Percentiles rank a stretch among this genome's conserved stretches.
phyloP scores from a whole-genome alignment of 2,329 filamentous ascomycete genomes.

The Pseudocercospora cruenta region DNA sequence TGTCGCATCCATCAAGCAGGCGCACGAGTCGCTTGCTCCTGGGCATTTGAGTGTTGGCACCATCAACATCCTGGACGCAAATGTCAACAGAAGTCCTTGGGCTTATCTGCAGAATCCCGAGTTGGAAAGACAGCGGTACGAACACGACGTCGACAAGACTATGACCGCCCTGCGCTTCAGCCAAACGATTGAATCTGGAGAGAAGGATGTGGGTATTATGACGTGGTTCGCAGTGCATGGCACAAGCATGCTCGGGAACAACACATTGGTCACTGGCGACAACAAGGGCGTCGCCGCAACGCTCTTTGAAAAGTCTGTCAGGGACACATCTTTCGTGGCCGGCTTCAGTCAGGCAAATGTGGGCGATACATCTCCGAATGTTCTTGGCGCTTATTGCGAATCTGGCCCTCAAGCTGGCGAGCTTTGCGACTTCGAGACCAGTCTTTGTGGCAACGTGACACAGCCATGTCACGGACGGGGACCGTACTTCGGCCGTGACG shows the following conservation, averaged over 20 bases:
- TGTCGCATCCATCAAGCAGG: conserved; percentile 76
- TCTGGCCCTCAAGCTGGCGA: conserved; percentile 68
- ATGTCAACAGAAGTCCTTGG: conserved; percentile 86
- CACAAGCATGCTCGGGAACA: conserved; percentile 88
- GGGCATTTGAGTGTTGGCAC: conserved; percentile 73
- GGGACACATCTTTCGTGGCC: conserved; percentile 73
- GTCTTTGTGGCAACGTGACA: conserved; percentile 76
- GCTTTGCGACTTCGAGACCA: conserved; percentile 76
- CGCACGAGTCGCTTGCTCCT: conserved; percentile 71
- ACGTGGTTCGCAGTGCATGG: conserved; percentile 94
- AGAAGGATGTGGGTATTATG: conserved; percentile 76
- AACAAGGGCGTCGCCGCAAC: conserved; percentile 94
- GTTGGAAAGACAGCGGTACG: conserved; percentile 72
- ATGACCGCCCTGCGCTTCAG: conserved; percentile 77
- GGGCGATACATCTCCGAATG: conserved; percentile 87
- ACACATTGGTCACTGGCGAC: conserved; percentile 88
- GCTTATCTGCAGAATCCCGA: conserved; percentile 86
- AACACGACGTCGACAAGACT: conserved; percentile 70
- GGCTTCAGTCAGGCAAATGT: conserved; percentile 92
- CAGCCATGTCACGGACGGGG: conserved; percentile 75
- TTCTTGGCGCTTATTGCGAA: conserved; percentile 86
- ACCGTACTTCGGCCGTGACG: conserved; percentile 67
- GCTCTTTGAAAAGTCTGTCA: conserved; percentile 71
- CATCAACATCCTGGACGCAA: conserved; percentile 72
- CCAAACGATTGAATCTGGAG: conserved; percentile 67